Base-by-base conservation (phyloP, 169 alveolate species). In the Theileria annulata region DNA sequence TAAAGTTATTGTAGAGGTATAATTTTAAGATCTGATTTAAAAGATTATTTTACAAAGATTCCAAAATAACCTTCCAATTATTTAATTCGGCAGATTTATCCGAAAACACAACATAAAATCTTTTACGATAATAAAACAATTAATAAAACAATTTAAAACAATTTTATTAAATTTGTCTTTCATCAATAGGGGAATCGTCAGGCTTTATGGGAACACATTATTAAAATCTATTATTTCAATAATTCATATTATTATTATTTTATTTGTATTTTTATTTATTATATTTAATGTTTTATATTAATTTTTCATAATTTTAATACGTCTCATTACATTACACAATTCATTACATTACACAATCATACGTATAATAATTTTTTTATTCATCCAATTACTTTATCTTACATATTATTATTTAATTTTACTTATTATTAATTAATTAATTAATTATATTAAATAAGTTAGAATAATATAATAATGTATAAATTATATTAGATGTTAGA, bases 211-310 rank as follows among this genome's bases (percentile, higher is more conserved):
- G 51, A 42, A 42, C 51, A 10, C 13, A 10, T 8, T 17, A 8
- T 17, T 8, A 12, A 42, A 42, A 42, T 42, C 13, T 42, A 42
- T 17, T 17, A 35, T 58, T 25, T 8, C 8, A 3, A 25, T 58
- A 8, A 4, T 25, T 25, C 8, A 4, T 58, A 3, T 4, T 25
- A 4, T 4, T 58, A 4, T 58, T 58, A 25, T 8, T 25, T 17
- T 8, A 10, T 59, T 30, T 28, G 47, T 59, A 30, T 8, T 28
- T 59, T 31, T 10, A 3, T 59, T 30, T 31, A 31, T 31, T 59
- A 31, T 28, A 9, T 59, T 30, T 59, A 31, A 59, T 59, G 35
- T 59, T 59, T 59, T 31, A 59, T 30, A 59, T 28, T 59, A 59
- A 9, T 59, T 59, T 31, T 30, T 59, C 68, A 10, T 8, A 3